These are phyloP conservation scores for Decorospora gaudefroyi DNA, from an alignment of 2,329 filamentous ascomycete genomes.

Conservation along the genomic window DNA sequence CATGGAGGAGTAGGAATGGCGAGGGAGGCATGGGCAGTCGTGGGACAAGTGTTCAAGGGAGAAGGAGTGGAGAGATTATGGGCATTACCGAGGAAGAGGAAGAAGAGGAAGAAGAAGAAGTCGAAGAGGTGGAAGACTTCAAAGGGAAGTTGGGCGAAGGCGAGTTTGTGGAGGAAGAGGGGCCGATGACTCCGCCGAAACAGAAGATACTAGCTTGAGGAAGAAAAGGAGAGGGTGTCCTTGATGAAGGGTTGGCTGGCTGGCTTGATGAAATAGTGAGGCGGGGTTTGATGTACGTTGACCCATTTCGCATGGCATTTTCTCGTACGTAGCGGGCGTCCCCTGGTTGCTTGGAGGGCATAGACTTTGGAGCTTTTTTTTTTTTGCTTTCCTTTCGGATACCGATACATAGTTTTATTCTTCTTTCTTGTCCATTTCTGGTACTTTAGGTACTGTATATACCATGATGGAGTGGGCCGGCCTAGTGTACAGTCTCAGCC, in stretches of 20 bases:
- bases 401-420: not conserved
- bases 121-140: constrained; percentile 64
- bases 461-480: no score
- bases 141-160: constrained; percentile 52
- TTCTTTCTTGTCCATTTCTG: not conserved
- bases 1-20: constrained; percentile 9
- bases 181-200: constrained; percentile 13
- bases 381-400: not conserved
- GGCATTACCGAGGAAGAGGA: constrained; percentile 56
- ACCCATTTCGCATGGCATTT: not conserved
- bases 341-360: not conserved
- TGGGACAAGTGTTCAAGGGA: constrained; percentile 65
- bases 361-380: constrained; percentile 2
- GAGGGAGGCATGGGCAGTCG: constrained; percentile 27
- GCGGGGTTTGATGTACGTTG: no score
- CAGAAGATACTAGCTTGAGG: constrained; percentile 3
- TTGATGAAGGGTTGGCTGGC: no score
- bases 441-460: not conserved
- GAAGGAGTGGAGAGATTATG: constrained; percentile 74
- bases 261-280: no score
- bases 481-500: no score
- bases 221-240: constrained; percentile 5
- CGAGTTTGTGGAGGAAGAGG: constrained; percentile 40
- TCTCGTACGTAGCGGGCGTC: not conserved
- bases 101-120: constrained; percentile 52